phyloP scores from a whole-genome alignment of 2,329 filamentous ascomycete genomes.

The Trichoderma gracile region DNA sequence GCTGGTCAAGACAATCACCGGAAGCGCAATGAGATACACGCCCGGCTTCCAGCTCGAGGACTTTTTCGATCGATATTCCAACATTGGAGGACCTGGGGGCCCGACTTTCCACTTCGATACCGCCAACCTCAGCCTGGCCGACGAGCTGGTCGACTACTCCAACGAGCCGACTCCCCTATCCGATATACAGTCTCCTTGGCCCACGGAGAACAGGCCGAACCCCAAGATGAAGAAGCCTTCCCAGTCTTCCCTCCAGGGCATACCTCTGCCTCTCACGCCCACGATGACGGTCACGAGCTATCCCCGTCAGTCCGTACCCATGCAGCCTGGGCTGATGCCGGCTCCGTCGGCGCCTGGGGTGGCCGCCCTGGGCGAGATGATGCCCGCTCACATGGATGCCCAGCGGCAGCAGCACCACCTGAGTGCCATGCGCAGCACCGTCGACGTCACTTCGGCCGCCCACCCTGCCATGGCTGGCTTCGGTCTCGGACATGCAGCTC shows the following conservation, averaged over 20 bases:
- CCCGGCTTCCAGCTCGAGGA: slow-evolving; percentile 83
- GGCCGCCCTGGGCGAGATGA: slow-evolving; percentile 42
- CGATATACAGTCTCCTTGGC: slow-evolving; percentile 49
- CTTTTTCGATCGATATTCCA: slow-evolving; percentile 78
- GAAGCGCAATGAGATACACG: slow-evolving; percentile 67
- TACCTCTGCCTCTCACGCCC: slow-evolving; percentile 33
- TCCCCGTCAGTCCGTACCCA: slow-evolving; percentile 44
- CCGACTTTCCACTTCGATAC: slow-evolving; percentile 67
- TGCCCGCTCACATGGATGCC: slow-evolving; percentile 40
- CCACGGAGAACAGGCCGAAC: slow-evolving; percentile 39
- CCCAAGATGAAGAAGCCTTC: slow-evolving; percentile 54
- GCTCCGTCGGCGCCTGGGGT: slow-evolving; percentile 43
- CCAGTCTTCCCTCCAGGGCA: slow-evolving; percentile 39
- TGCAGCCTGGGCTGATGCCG: slow-evolving; percentile 37
- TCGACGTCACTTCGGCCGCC: slow-evolving; percentile 10
- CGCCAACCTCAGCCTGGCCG: slow-evolving; percentile 70
- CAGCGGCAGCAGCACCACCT: slow-evolving; percentile 36
- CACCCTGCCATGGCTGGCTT: slow-evolving; percentile 13
- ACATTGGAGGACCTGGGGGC: slow-evolving; percentile 58
- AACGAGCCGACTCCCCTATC: slow-evolving; percentile 56
- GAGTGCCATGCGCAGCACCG: slow-evolving; percentile 36
- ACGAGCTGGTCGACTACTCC: slow-evolving; percentile 62
- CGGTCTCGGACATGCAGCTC: slow-evolving; percentile 13
- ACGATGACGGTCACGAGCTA: slow-evolving; percentile 38
- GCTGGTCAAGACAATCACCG: slow-evolving; percentile 70